Percentiles rank a stretch among this genome's conserved stretches.
Conservation (phyloP, 1,139 yeast genomes). For the Arxiozyma heterogenica region DNA sequence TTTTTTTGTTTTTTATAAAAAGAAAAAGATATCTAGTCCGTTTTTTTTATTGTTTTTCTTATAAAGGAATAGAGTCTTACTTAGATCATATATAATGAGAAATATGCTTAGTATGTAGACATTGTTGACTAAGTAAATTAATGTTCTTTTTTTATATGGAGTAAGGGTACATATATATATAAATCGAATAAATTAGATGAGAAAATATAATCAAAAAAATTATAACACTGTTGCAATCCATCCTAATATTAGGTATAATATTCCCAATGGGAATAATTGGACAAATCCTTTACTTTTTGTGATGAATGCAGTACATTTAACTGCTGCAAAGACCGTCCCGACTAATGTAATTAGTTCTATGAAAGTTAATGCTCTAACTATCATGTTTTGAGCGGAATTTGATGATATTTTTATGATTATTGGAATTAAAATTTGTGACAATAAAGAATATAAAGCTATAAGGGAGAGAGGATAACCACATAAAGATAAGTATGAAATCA, state of each 20-base stretch:
- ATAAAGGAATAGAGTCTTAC: too few species aligned
- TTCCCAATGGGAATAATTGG: constrained; percentile 23
- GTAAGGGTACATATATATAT: background rate
- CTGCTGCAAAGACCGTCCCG: constrained; percentile 23
- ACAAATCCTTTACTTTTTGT: constrained; percentile 21
- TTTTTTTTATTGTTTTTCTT: too few species aligned
- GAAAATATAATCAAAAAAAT: background rate
- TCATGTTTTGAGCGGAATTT: constrained; percentile 1
- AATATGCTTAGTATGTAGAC: too few species aligned
- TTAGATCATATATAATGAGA: too few species aligned
- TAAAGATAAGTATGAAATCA: constrained; percentile 25
- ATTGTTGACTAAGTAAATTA: background rate
- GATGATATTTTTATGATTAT: constrained; percentile 12
- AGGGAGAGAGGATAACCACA: constrained; percentile 30
- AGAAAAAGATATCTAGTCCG: too few species aligned
- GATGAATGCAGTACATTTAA: constrained; percentile 20
- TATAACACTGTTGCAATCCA: constrained; percentile 13
- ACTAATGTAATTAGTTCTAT: constrained; percentile 15
- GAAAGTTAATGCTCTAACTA: constrained; percentile 15
- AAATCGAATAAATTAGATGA: background rate
- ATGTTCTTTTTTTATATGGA: background rate
- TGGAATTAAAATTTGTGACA: constrained; percentile 22
- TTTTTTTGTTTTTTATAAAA: too few species aligned
- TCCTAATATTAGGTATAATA: constrained; percentile 22
- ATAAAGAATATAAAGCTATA: constrained; percentile 22